phyloP scores from a whole-genome alignment of 352 stramenopile genomes.

The Sclerospora graminicola region DNA sequence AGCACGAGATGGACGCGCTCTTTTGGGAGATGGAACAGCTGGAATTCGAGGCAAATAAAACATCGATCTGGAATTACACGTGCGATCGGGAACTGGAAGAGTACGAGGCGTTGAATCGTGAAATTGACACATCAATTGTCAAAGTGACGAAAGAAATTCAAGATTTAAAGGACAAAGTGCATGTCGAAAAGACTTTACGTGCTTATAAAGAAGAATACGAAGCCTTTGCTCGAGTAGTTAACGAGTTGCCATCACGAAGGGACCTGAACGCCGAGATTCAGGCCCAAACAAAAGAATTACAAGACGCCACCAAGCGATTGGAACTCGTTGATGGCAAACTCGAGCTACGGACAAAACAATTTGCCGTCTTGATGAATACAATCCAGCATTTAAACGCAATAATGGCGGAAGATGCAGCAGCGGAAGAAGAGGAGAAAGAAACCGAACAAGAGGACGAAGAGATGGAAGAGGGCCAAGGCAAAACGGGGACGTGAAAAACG shows the following conservation, averaged over 20 bases:
- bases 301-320: constrained; percentile 44
- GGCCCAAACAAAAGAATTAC: constrained; percentile 44
- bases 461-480: constrained; percentile 41
- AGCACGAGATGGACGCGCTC: constrained; percentile 61
- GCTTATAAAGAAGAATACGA: constrained; percentile 87
- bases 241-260: constrained; percentile 58
- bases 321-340: constrained; percentile 49
- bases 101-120: constrained; percentile 66
- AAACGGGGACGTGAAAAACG: constrained; percentile 5
- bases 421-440: constrained; percentile 62
- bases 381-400: constrained; percentile 81
- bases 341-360: constrained; percentile 67
- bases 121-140: constrained; percentile 67
- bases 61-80: constrained; percentile 71
- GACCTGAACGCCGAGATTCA: constrained; percentile 52
- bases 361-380: constrained; percentile 66
- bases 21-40: constrained; percentile 82
- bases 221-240: constrained; percentile 72
- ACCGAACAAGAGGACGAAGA: constrained; percentile 60
- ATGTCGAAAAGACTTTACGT: constrained; percentile 60
- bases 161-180: constrained; percentile 63
- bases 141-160: constrained; percentile 66
- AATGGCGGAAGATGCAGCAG: constrained; percentile 53
- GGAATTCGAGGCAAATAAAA: constrained; percentile 78
- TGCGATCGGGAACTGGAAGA: constrained; percentile 71